These are phyloP conservation scores for Nemania sp. DNA, from an alignment of 2,329 filamentous ascomycete species.

Conservation along the genomic window DNA sequence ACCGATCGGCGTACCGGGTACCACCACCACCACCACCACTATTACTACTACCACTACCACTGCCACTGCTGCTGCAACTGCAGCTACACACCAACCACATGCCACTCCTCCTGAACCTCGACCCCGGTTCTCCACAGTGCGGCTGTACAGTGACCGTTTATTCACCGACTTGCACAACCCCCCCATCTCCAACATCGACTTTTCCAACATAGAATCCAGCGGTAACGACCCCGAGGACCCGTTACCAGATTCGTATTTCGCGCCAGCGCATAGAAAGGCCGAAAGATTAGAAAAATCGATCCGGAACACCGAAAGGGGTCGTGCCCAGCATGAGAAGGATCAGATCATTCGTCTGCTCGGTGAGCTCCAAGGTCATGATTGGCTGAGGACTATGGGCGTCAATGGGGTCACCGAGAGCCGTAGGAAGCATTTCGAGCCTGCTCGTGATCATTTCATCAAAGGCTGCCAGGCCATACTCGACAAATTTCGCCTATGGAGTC, in stretches of 20 bases:
- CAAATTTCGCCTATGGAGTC: conserved; percentile 86
- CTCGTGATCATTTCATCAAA: conserved; percentile 80
- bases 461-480: conserved; percentile 81
- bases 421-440: conserved; percentile 84
- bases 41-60: conserved; percentile 28
- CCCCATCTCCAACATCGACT: conserved; percentile 60
- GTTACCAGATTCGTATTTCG: conserved; percentile 59
- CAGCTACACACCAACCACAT: conserved; percentile 20
- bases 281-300: conserved; percentile 66
- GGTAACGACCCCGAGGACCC: conserved; percentile 54
- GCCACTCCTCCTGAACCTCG: conserved; percentile 40
- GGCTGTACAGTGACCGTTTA: conserved; percentile 59
- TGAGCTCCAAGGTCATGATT: conserved; percentile 87
- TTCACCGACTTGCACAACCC: conserved; percentile 62
- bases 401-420: conserved; percentile 82
- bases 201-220: conserved; percentile 53
- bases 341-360: conserved; percentile 72
- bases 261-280: conserved; percentile 60
- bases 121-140: conserved; percentile 48
- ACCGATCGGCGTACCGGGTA: conserved; percentile 31
- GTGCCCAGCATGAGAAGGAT: conserved; percentile 69
- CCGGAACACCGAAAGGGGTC: conserved; percentile 66
- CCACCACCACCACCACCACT: conserved; percentile 28
- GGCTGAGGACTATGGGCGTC: conserved; percentile 90
- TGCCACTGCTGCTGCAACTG: conserved; percentile 45